These are phyloP conservation scores for Asterionellopsis glacialis DNA, from an alignment of 108 stramenopile species.

Conservation along the genomic window DNA sequence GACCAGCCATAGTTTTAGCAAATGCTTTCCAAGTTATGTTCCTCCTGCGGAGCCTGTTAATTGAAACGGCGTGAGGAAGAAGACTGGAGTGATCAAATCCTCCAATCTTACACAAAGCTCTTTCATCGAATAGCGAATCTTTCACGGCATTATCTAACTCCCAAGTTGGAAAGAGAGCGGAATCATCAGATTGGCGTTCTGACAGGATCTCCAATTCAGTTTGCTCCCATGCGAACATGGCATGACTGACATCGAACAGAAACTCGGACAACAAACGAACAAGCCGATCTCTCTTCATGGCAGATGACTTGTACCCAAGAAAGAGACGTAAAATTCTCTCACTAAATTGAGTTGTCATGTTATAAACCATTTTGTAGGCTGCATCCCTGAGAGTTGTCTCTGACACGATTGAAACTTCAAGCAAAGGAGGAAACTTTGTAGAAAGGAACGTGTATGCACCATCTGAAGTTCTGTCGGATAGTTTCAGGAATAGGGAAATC, in stretches of 20 bases:
- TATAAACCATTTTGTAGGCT: slow-evolving; percentile 14
- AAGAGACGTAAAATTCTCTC: slow-evolving; percentile 26
- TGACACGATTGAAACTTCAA: slow-evolving; percentile 27
- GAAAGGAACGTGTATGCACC: slow-evolving; percentile 5
- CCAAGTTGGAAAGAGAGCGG: neutral
- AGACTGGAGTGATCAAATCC: slow-evolving; percentile 37
- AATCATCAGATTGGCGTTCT: slow-evolving; percentile 1
- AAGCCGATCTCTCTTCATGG: slow-evolving; percentile 19
- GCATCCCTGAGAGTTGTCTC: slow-evolving; percentile 21
- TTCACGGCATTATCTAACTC: slow-evolving; percentile 12
- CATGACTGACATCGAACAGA: slow-evolving; percentile 55
- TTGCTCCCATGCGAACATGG: slow-evolving; percentile 44
- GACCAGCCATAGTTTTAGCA: slow-evolving; percentile 20
- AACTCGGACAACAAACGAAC: slow-evolving; percentile 26
- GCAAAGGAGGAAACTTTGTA: slow-evolving; percentile 18
- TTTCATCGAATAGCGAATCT: slow-evolving; percentile 25
- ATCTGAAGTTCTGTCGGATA: neutral
- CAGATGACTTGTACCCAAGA: slow-evolving; percentile 36
- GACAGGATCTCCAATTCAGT: slow-evolving; percentile 26
- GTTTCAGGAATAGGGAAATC: slow-evolving; percentile 12
- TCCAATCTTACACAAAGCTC: slow-evolving; percentile 31
- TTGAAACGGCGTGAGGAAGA: slow-evolving; percentile 30
- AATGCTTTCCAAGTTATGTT: slow-evolving; percentile 28
- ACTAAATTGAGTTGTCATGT: slow-evolving; percentile 18
- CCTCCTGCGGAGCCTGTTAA: slow-evolving; percentile 21